A percentile compares a stretch with the other conserved stretches of the same genome.
Conservation (phyloP, 352 stramenopile genomes). For the Phytophthora vignae region DNA sequence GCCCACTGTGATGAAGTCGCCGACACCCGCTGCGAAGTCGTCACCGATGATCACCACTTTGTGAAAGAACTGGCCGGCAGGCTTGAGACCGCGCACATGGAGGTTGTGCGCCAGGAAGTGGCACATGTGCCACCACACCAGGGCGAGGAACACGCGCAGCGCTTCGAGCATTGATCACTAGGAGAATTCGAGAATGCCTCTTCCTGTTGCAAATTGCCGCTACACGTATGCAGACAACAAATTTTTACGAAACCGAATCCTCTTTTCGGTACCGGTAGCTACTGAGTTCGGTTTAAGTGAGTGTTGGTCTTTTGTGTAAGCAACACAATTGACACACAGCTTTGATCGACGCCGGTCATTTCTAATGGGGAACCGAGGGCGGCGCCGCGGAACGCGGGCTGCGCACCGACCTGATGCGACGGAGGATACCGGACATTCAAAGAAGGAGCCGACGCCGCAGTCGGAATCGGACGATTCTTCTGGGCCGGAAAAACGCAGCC, state of each 20-base stretch:
- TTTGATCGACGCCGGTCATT: too few relatives aligned
- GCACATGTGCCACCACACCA: slow-evolving; percentile 80
- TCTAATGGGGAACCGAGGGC: slow-evolving; percentile 71
- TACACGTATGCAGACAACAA: too few relatives aligned
- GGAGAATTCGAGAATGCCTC: slow-evolving; percentile 15
- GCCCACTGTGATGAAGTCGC: slow-evolving; percentile 78
- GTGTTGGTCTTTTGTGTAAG: too few relatives aligned
- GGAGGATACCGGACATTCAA: slow-evolving; percentile 1
- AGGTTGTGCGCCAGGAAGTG: slow-evolving; percentile 53
- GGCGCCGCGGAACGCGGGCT: slow-evolving; percentile 43
- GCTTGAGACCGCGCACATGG: slow-evolving; percentile 56
- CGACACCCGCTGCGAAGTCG: slow-evolving; percentile 82
- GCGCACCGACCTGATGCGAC: slow-evolving; percentile 38
- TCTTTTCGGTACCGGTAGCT: too few relatives aligned
- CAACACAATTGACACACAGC: too few relatives aligned
- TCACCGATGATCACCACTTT: slow-evolving; percentile 88
- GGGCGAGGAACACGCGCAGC: slow-evolving; percentile 62
- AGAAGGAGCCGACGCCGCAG: slow-evolving; percentile 30
- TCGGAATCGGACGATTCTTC: slow-evolving; percentile 23
- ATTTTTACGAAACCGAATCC: too few relatives aligned
- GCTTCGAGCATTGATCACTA: slow-evolving; percentile 33
- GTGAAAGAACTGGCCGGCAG: slow-evolving; percentile 74
- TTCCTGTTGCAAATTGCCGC: too few relatives aligned
- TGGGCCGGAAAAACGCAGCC: slow-evolving; percentile 10
- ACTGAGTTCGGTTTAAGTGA: too few relatives aligned